These are phyloP conservation scores for Orbilia quercus DNA, from an alignment of 2,329 filamentous ascomycete genomes.

Conservation along the genomic window DNA sequence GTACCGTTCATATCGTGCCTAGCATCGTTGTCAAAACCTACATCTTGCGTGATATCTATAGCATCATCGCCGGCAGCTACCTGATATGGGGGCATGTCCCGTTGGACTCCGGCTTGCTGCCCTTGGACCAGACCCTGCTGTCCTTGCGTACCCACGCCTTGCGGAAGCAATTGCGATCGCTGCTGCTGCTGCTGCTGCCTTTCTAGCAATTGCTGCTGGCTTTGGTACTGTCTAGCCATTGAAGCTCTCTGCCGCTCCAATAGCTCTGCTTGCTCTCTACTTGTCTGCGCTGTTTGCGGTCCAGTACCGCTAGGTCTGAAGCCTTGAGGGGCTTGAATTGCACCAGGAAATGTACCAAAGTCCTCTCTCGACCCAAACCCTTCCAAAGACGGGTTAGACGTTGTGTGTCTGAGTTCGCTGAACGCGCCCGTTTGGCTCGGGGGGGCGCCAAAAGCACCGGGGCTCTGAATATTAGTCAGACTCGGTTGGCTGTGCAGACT, in stretches of 20 bases:
- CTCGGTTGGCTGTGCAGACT: constrained; percentile 97
- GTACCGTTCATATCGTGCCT: constrained; percentile 56
- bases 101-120: constrained; percentile 53
- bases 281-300: constrained; percentile 41
- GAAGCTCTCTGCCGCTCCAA: constrained; percentile 58
- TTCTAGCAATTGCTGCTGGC: constrained; percentile 50
- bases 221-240: constrained; percentile 50
- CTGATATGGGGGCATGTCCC: constrained; percentile 54
- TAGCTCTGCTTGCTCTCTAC: constrained; percentile 56
- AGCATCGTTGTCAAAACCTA: constrained; percentile 57
- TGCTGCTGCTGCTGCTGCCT: constrained; percentile 54
- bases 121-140: constrained; percentile 55
- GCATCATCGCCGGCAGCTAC: constrained; percentile 56
- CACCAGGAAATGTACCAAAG: constrained; percentile 34
- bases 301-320: constrained; percentile 26
- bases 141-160: constrained; percentile 42
- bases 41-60: constrained; percentile 56
- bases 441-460: constrained; percentile 55
- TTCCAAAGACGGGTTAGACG: constrained; percentile 49
- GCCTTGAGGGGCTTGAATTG: constrained; percentile 35
- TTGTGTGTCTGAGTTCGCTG: constrained; percentile 45
- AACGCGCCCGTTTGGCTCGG: constrained; percentile 58
- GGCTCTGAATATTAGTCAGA: constrained; percentile 80
- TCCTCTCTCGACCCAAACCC: constrained; percentile 32
- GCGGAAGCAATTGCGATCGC: constrained; percentile 46